Conservation (phyloP, 139 green algal genomes). For the Yamagishiella unicocca region DNA sequence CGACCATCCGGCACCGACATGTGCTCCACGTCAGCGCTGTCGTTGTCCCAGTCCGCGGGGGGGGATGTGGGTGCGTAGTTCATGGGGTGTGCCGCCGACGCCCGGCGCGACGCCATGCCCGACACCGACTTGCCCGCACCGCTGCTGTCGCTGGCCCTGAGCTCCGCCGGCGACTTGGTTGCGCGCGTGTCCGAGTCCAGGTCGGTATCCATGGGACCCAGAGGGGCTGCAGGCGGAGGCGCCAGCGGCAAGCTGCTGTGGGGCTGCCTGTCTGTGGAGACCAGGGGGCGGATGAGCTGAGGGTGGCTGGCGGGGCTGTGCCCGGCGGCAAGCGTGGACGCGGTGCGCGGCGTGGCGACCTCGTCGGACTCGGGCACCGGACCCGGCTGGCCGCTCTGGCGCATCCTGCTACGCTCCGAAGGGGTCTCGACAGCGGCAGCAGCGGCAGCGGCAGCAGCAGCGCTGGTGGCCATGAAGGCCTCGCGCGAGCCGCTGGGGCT, state of each 20-base stretch:
- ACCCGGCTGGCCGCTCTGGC: no score
- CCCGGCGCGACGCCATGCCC: not conserved
- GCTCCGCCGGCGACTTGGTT: not conserved
- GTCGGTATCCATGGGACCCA: not conserved
- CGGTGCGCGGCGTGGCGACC: not conserved
- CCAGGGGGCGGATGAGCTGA: not conserved
- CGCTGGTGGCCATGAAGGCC: conserved; percentile 7
- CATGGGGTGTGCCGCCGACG: not conserved
- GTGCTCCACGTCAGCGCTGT: not conserved
- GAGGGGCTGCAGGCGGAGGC: not conserved
- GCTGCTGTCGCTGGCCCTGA: not conserved
- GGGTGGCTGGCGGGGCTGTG: not conserved
- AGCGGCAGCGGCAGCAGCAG: no score
- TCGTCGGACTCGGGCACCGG: not conserved
- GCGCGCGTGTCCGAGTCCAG: no score
- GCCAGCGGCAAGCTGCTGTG: not conserved
- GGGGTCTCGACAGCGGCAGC: no score
- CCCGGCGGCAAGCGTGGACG: not conserved
- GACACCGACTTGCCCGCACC: not conserved
- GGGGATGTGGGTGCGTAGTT: not conserved
- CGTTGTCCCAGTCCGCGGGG: not conserved
- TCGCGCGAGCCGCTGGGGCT: not conserved
- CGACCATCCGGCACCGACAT: no score
- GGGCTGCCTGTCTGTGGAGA: not conserved
- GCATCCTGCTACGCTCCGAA: no score